Base-by-base conservation (phyloP, 1,284 basidiomycete genomes). In the Volvariella surrecta region DNA sequence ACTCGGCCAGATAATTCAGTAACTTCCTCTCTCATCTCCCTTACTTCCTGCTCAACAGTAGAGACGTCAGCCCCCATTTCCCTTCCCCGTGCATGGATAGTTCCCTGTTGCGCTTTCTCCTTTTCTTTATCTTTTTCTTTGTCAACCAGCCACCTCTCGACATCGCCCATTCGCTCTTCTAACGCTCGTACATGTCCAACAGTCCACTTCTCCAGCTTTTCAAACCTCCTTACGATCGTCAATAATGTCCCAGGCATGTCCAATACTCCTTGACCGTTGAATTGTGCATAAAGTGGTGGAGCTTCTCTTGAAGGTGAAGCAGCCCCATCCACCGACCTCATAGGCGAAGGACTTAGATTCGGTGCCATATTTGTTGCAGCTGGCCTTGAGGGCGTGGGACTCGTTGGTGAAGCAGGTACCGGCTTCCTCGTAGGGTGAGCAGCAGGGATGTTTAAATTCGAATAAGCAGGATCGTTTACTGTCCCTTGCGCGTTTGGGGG, bases 181-280 rank as follows among this genome's bases (percentile, higher is more conserved):
- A 89, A 62, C 0, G 86, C 85, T 40, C 86, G 79, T 1, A 87
- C 84, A 52, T 89, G 85, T 3, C 81, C 76, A 0, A 89, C 83
- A 0, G 83, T 81, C 85, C 85, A 89, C 49, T 81, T 81, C 56
- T 89, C 85, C n/a, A 89, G 70, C 55, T 89, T 89, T 58, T 89
- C 86, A 47, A 89, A 89, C 9, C 82, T 73, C 45, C 73, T 74
- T 6, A 79, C 79, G 34, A 85, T 75, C 8, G 72, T 73, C 13
- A 89, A 62, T 1, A 89, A 62, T 0, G 86, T 88, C 1, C 72
- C 76, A 10, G 79, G 73, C 6, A 87, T 64, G 53, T 89, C 86
- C 3, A 89, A 63, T 0, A 74, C 72, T 3, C 86, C 85, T 40
- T 81, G 71, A 2, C 72, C 49, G 22, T 73, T 76, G 58, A 87